A percentile compares a stretch with the other conserved stretches of the same genome.
Conservation (phyloP, 2,329 filamentous ascomycete genomes). For the Microsporum ferrugineum region DNA sequence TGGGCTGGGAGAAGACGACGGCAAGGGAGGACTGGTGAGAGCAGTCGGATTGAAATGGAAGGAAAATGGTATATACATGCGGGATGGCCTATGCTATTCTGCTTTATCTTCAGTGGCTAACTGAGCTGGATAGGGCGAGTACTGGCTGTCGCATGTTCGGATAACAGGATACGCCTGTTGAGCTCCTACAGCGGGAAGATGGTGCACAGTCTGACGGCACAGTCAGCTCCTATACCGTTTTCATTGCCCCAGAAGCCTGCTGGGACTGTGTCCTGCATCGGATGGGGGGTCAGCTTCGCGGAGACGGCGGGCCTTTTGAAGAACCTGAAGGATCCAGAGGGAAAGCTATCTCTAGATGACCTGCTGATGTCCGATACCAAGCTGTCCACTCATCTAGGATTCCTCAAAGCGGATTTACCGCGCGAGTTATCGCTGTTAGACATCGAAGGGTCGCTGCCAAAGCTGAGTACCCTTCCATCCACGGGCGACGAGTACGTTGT, state of each 20-base stretch:
- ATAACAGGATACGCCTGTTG: slow-evolving; percentile 65
- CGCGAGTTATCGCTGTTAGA: slow-evolving; percentile 63
- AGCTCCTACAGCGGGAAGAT: slow-evolving; percentile 72
- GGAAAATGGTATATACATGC: slow-evolving; percentile 45
- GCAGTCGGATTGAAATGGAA: slow-evolving; percentile 47
- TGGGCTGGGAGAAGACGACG: slow-evolving; percentile 22
- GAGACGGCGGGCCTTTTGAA: slow-evolving; percentile 36
- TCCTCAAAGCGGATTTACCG: slow-evolving; percentile 50
- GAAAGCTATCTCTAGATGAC: slow-evolving; percentile 31
- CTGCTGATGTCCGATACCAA: slow-evolving; percentile 30
- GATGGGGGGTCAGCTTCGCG: slow-evolving; percentile 46
- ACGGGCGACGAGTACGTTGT: slow-evolving; percentile 45
- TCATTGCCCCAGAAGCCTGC: slow-evolving; percentile 33
- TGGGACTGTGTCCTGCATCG: slow-evolving; percentile 36
- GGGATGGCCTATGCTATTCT: not conserved
- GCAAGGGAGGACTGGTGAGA: slow-evolving; percentile 22
- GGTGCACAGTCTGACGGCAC: slow-evolving; percentile 52
- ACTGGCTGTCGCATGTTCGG: slow-evolving; percentile 72
- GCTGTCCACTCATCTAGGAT: slow-evolving; percentile 20
- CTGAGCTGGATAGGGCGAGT: slow-evolving; percentile 41
- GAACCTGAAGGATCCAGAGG: slow-evolving; percentile 22
- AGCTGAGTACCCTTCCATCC: slow-evolving; percentile 59
- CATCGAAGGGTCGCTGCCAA: slow-evolving; percentile 63
- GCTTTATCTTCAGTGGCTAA: not conserved
- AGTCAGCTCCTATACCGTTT: slow-evolving; percentile 29